Percentiles rank a stretch among this genome's conserved stretches.
Conservation (phyloP, 2,329 filamentous ascomycete species). For the Diplodia mutila region DNA sequence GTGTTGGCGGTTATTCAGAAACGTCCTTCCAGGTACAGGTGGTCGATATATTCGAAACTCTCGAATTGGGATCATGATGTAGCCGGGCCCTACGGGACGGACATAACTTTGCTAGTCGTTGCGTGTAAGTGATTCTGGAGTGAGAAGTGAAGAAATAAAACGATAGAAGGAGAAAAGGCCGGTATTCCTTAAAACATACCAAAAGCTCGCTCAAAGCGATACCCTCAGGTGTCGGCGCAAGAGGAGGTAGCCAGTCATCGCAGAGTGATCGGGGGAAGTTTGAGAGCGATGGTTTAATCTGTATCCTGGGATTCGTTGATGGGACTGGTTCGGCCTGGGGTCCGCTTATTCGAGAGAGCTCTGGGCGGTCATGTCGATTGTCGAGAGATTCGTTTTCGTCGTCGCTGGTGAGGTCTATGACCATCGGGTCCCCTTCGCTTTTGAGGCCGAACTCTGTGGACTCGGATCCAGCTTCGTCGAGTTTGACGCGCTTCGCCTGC, state of each 20-base stretch:
- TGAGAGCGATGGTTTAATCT: neutral
- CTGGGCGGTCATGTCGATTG: neutral
- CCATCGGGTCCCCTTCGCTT: too few relatives aligned
- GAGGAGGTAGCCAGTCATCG: neutral
- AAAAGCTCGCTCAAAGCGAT: neutral
- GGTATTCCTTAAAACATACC: neutral
- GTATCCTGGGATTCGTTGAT: neutral
- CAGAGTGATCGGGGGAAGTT: neutral
- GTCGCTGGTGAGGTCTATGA: neutral
- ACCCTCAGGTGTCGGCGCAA: neutral
- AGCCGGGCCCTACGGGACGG: neutral
- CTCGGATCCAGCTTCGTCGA: neutral
- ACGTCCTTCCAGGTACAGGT: neutral
- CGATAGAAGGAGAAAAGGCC: neutral
- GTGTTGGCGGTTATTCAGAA: neutral
- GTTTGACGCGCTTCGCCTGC: neutral
- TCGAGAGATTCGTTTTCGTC: neutral
- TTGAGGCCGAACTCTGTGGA: neutral
- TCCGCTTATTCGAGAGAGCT: too few relatives aligned
- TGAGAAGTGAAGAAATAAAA: neutral
- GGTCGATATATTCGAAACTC: conserved; percentile 18
- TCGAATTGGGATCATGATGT: neutral
- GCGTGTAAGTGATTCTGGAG: neutral
- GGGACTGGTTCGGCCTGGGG: too few relatives aligned
- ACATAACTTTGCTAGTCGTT: neutral